Base-by-base conservation (phyloP, 2,329 filamentous ascomycete species). In the Fusarium concolor region DNA sequence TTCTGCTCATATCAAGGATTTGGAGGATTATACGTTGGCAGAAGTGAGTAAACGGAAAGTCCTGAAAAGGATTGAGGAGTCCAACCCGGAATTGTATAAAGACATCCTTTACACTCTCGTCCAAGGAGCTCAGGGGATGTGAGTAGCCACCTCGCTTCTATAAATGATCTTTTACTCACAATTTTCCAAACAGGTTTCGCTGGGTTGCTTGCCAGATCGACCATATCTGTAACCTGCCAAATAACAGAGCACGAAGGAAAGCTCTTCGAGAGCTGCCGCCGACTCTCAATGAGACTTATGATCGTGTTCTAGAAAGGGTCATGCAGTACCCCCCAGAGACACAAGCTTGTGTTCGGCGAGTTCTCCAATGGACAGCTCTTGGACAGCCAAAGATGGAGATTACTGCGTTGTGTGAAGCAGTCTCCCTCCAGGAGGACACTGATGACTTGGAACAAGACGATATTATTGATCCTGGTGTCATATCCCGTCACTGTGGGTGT, bases 191-290 rank as follows among this genome's bases (percentile, higher is more conserved):
- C 5, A 62, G 62, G 62, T 65, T 65, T 26, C 62, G 57, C 1
- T 65, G 62, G 62, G 62, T 64, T 2, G 46, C 51, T 28, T 64
- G 61, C 33, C 61, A 64, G 8, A 59, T 64, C 6, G 56, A 64
- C 10, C 56, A 64, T n/a, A 43, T 64, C 5, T 50, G 47, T 6
- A 44, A 55, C 7, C 31, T 49, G 1, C 47, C 53, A 10, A 62
- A 29, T 3, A 57, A 65, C 12, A 46, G 24, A 4, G 53, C 47
- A 11, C 49, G 58, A 11, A 50, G 35, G 33, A 58, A 43, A 7
- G 62, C 62, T 4, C 5, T 65, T 0, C 33, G 41, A 7, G 47
- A 55, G 14, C 17, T 62, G 0, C 62, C 62, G 0, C 57, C 62
- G 6, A 65, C 62, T 4, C 41, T 65, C 2, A 52, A 31, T 9